A percentile compares a stretch with the other conserved stretches of the same genome.
Evolutionary conservation across 2,329 filamentous ascomycete genomes (phyloP).

Genomic region (Claviceps purpurea): DNA sequence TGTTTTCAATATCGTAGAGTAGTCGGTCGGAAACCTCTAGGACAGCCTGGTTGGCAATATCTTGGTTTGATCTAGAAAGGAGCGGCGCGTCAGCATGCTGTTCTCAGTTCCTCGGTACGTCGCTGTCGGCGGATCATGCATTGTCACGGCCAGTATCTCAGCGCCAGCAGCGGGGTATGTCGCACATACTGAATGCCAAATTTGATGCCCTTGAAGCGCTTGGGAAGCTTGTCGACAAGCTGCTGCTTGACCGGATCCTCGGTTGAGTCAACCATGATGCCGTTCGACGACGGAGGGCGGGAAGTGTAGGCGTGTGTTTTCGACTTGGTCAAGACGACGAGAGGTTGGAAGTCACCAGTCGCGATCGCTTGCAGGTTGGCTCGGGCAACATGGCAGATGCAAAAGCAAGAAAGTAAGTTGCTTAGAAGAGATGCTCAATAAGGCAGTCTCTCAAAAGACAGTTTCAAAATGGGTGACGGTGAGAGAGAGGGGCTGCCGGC

Average conservation of each 20-base stretch:
- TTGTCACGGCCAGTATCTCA: too few relatives aligned
- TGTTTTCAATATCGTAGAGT: constrained; percentile 79
- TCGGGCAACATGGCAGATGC: constrained; percentile 6
- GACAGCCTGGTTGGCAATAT: constrained; percentile 90
- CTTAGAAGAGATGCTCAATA: background rate
- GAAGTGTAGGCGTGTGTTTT: background rate
- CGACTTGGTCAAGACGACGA: constrained; percentile 1
- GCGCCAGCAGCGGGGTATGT: background rate
- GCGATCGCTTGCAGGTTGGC: constrained; percentile 1
- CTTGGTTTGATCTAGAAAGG: constrained; percentile 60
- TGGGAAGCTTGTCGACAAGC: constrained; percentile 72
- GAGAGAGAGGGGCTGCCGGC: background rate
- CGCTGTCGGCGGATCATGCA: background rate
- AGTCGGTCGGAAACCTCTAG: constrained; percentile 89
- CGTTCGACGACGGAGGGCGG: background rate
- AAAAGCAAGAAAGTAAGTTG: background rate
- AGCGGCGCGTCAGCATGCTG: background rate
- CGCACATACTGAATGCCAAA: constrained; percentile 55
- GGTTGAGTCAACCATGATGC: constrained; percentile 5
- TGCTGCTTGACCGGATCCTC: constrained; percentile 5
- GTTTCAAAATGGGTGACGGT: background rate
- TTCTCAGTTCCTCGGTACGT: background rate
- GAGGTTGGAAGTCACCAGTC: constrained; percentile 2
- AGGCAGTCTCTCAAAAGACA: background rate
- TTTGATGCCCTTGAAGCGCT: constrained; percentile 80